These are phyloP conservation scores for Zalaria obscura DNA, from an alignment of 2,329 filamentous ascomycete species.

Conservation along the genomic window DNA sequence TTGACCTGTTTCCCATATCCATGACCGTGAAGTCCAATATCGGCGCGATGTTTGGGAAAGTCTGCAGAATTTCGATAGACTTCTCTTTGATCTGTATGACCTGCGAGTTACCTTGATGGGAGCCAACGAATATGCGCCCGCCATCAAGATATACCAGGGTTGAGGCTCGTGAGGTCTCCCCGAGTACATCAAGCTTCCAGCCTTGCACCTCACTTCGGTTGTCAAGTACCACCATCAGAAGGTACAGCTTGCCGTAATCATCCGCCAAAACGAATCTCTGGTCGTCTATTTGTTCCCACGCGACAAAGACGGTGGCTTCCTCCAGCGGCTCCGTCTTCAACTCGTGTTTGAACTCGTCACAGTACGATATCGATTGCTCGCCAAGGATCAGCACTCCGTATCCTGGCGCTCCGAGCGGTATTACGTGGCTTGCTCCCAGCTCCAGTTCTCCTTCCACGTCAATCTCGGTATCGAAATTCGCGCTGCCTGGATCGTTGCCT, in stretches of 20 bases:
- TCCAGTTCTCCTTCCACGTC: constrained; percentile 40
- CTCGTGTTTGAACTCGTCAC: constrained; percentile 57
- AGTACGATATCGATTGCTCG: constrained; percentile 65
- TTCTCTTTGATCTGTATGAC: constrained; percentile 52
- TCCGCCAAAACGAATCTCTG: constrained; percentile 80
- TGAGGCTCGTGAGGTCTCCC: constrained; percentile 59
- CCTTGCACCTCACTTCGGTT: constrained; percentile 52
- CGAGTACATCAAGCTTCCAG: constrained; percentile 56
- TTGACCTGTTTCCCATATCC: constrained; percentile 81
- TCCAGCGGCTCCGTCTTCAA: constrained; percentile 50
- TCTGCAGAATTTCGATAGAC: constrained; percentile 56
- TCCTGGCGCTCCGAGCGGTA: constrained; percentile 44
- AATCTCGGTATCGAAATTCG: constrained; percentile 39
- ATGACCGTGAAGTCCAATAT: constrained; percentile 90
- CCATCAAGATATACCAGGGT: constrained; percentile 64
- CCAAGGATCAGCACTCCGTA: constrained; percentile 34
- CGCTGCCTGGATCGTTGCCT: constrained; percentile 28
- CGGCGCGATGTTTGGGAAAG: constrained; percentile 71
- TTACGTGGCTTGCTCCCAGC: constrained; percentile 45
- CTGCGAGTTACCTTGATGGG: constrained; percentile 86
- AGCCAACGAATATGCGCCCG: constrained; percentile 70
- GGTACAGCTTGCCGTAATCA: constrained; percentile 73
- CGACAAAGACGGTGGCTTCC: constrained; percentile 74
- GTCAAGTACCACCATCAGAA: constrained; percentile 64
- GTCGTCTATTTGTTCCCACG: constrained; percentile 75